Evolutionary conservation across 2,329 filamentous ascomycete species (phyloP), one percentile per base, ranked within the genome.

Genomic region (Cladosporium sp.): DNA sequence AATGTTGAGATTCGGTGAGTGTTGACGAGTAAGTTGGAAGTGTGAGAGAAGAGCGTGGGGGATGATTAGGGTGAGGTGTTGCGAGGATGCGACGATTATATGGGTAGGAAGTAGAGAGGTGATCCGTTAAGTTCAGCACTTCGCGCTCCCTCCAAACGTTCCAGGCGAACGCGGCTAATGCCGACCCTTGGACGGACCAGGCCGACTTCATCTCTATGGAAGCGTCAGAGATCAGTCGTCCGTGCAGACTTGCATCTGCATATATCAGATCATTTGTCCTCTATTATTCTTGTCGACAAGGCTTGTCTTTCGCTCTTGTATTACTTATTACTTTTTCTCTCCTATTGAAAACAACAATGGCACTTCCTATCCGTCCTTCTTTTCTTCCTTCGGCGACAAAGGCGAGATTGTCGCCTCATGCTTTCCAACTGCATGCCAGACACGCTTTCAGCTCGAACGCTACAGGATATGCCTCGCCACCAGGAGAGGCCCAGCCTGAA

Each of bases 351-450:
- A 38, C 12, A n/a, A 29, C 18, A 9, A 48, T 48, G 45, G 25
- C 45, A 33, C 27, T 16, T 5, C 22, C 22, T 8, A 8, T 39
- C 2, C 45, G 45, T 20, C 22, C 45, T 12, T n/a, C 36, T 11
- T 36, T 29, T 18, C 27, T 48, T 8, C 36, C 29, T 25, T 48
- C 36, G 18, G 35, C 45, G 11, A 43, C 47, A 5, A 60, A 60
- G 43, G 53, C 59, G 4, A 55, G 59, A 6, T 49, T 62, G 32
- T 55, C 58, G 5, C 62, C 62, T 22, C 48, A 58, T 12, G 62
- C 62, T 38, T 65, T 63, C 43, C 62, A 65, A 54, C 51, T 64
- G 12, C 55, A 51, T 49, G 55, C 59, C 36, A 59, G 60, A 27
- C 57, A 50, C 11, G 40, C 47, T 12, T 50, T 50, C 32, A 59